phyloP scores from a whole-genome alignment of 1,139 yeast species.

The Zygosaccharomyces sapae region DNA sequence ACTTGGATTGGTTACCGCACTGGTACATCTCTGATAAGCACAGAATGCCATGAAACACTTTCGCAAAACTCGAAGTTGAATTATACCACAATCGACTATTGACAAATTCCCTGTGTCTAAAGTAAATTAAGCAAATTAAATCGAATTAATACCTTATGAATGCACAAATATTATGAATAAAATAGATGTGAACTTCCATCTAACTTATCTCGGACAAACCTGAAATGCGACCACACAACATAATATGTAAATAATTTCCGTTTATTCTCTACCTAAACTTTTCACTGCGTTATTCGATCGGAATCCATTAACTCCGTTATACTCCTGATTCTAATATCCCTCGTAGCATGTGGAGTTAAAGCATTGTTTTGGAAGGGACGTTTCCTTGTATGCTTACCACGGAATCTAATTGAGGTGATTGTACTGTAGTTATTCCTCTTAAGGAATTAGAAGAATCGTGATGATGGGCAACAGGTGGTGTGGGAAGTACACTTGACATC shows the following conservation, averaged over 20 bases:
- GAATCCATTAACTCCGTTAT: conserved; percentile 30
- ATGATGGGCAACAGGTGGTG: conserved; percentile 25
- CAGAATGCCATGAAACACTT: conserved; percentile 6
- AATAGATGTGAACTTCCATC: background rate
- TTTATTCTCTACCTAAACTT: background rate
- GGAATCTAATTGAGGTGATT: conserved; percentile 29
- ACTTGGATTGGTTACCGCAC: conserved; percentile 69
- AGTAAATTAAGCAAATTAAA: conserved; percentile 1
- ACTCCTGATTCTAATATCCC: conserved; percentile 23
- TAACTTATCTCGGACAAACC: background rate
- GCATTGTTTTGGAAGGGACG: conserved; percentile 25
- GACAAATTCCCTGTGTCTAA: conserved; percentile 3
- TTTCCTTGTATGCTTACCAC: conserved; percentile 34
- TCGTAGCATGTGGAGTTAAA: conserved; percentile 34
- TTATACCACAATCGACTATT: background rate
- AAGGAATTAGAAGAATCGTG: conserved; percentile 15
- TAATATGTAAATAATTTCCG: conserved; percentile 5
- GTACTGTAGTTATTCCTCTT: conserved; percentile 22
- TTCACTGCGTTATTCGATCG: conserved; percentile 34
- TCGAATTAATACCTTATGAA: conserved; percentile 4
- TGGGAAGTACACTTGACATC: conserved; percentile 11
- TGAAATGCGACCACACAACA: no score
- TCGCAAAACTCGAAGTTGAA: background rate
- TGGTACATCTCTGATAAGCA: conserved; percentile 54
- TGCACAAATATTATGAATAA: conserved; percentile 5